Evolutionary conservation across 139 green algal species (phyloP).

Genomic region (Micromonas commoda): DNA sequence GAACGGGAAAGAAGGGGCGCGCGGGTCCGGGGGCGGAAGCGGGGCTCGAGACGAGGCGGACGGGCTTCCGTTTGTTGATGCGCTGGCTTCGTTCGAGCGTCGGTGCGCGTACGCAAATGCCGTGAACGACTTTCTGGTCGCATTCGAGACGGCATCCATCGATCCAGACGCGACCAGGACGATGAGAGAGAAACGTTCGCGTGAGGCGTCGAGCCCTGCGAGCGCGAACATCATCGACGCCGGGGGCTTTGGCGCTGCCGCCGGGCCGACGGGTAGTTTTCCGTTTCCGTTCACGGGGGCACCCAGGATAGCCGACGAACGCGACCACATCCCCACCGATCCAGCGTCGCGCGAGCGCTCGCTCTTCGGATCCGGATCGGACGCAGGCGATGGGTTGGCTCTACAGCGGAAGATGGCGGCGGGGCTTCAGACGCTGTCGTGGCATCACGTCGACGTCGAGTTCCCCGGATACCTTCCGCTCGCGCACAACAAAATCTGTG

Average conservation of each 20-base stretch:
- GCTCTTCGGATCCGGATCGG: no score
- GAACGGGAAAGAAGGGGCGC: not conserved
- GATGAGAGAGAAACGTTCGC: no score
- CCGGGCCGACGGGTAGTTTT: no score
- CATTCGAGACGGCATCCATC: conserved; percentile 19
- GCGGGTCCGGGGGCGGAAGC: not conserved
- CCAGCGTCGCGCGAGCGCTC: no score
- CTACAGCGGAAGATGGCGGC: not conserved
- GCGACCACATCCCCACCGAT: no score
- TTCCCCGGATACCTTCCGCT: conserved; percentile 15
- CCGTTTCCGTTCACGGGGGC: no score
- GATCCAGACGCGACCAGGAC: not conserved
- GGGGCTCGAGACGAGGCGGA: not conserved
- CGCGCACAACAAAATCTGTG: conserved; percentile 31
- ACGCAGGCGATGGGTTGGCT: no score
- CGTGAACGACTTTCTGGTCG: conserved; percentile 26
- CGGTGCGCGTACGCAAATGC: conserved; percentile 25
- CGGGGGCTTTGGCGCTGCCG: no score
- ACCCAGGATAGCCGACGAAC: no score
- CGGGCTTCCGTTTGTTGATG: not conserved
- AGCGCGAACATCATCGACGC: not conserved
- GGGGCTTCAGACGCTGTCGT: not conserved
- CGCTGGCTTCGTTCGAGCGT: not conserved
- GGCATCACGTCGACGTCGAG: conserved; percentile 16
- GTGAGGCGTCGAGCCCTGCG: not conserved